Base-by-base conservation (phyloP, 169 alveolate species). In the Plasmodium sp. region DNA sequence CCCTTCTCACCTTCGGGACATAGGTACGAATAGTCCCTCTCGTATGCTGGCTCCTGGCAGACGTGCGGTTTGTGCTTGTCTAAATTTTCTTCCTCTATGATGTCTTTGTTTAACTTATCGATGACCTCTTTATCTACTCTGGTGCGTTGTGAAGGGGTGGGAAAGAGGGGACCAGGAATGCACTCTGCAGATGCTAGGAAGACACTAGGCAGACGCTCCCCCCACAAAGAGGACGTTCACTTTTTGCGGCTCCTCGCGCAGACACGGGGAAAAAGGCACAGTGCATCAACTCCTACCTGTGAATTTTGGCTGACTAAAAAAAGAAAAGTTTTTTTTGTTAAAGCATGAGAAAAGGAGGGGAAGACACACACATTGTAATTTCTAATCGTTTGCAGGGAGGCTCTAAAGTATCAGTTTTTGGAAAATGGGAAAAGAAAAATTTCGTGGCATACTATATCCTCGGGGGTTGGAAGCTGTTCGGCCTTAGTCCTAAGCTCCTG, bases 1-100 rank as follows among this genome's bases (percentile, higher is more conserved):
- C 45, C 10, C 43, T 48, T 43, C 81, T 62, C 41, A 84, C 93
- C 93, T 48, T 84, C 93, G 5, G 93, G 93, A 36, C 93, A 84
- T 33, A 84, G 74, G 43, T 84, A 84, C 5, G 84, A 73, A 84
- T 84, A 84, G n/a, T 84, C 93, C 45, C 93, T 84, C 54, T 84
- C 93, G 36, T 84, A 84, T 14, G 77, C 10, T 5, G 93, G 93
- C 10, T 84, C 93, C 62, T 27, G 41, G 7, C 93, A 84, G 14
- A 84, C 80, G 27, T 84, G 93, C n/a, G 84, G 80, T 51, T 84
- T 84, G 67, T 84, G 93, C 5, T 84, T 84, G 27, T 67, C 74
- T 22, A 84, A 74, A 16, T 84, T 84, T 48, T 84, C 84, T n/a
- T 84, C 93, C n/a, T 84, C 43, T 74, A 62, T 84, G 54, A 84